Evolutionary conservation across 2,329 filamentous ascomycete genomes (phyloP).

Genomic region (Botrytis tulipae): DNA sequence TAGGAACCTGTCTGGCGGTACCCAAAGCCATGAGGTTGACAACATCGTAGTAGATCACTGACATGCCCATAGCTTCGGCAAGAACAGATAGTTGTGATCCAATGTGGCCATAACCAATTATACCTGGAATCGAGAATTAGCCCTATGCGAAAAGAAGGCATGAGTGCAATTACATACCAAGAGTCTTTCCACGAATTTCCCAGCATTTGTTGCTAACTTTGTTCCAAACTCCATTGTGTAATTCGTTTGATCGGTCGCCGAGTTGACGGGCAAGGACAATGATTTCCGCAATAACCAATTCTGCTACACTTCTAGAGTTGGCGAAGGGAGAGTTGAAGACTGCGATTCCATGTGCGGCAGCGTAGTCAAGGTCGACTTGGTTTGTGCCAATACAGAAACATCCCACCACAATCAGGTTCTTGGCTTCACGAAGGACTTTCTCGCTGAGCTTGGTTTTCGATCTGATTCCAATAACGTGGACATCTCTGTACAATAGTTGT

Average conservation of each 20-base stretch:
- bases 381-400: conserved; percentile 99
- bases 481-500: conserved; percentile 58
- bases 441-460: conserved; percentile 95
- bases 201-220: conserved; percentile 96
- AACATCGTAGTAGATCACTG: conserved; percentile 95
- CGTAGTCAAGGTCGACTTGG: conserved; percentile 84
- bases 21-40: conserved; percentile 93
- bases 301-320: conserved; percentile 95
- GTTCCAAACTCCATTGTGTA: conserved; percentile 95
- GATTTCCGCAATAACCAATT: conserved; percentile 92
- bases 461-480: conserved; percentile 96
- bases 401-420: conserved; percentile 91
- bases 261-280: conserved; percentile 89
- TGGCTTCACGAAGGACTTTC: conserved; percentile 80
- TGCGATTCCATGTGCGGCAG: conserved; percentile 81
- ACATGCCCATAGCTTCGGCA: conserved; percentile 97
- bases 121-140: conserved; percentile 50
- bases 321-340: conserved; percentile 99
- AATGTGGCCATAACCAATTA: conserved; percentile 96
- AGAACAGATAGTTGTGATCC: conserved; percentile 93
- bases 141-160: neutral
- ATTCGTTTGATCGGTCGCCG: conserved; percentile 86
- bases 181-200: conserved; percentile 96
- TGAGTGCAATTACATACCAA: conserved; percentile 54
- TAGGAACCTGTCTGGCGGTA: conserved; percentile 78